A percentile compares a stretch with the other conserved stretches of the same genome.
These are phyloP conservation scores for Hemileccinum impolitum DNA, from an alignment of 768 basidiomycete species.

Conservation along the genomic window DNA sequence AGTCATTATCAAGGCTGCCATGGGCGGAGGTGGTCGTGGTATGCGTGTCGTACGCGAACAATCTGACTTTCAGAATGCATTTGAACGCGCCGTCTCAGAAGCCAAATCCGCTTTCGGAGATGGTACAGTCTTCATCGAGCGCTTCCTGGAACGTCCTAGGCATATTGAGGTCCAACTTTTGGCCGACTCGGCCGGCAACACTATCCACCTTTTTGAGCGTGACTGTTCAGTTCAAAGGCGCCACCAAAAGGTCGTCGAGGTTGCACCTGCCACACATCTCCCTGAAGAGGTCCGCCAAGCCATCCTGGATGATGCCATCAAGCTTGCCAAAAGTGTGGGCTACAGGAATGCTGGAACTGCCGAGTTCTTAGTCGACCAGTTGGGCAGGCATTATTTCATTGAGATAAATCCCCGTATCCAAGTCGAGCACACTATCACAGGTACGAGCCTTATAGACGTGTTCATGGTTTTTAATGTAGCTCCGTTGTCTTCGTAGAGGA, in stretches of 20 bases:
- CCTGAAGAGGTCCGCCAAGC: conserved; percentile 88
- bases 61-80: conserved; percentile 83
- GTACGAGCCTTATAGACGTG: conserved; percentile 38
- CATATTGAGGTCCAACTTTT: conserved; percentile 98
- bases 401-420: conserved; percentile 99
- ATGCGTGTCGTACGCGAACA: conserved; percentile 98
- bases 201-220: conserved; percentile 97
- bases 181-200: conserved; percentile 89
- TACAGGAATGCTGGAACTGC: conserved; percentile 98
- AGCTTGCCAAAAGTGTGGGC: conserved; percentile 86
- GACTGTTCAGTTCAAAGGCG: conserved; percentile 98
- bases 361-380: conserved; percentile 96
- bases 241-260: conserved; percentile 99
- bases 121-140: conserved; percentile 98
- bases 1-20: conserved; percentile 99
- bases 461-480: background rate
- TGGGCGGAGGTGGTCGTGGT: conserved; percentile 98
- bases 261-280: conserved; percentile 93
- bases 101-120: conserved; percentile 97
- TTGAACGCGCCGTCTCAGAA: conserved; percentile 90
- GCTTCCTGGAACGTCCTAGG: conserved; percentile 92
- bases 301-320: conserved; percentile 89
- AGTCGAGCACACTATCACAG: conserved; percentile 99
- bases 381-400: conserved; percentile 97
- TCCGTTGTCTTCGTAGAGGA: conserved; percentile 66